Evolutionary conservation across 257 asterid genomes (phyloP).

Genomic region (Nyctanthes arbortristis): DNA sequence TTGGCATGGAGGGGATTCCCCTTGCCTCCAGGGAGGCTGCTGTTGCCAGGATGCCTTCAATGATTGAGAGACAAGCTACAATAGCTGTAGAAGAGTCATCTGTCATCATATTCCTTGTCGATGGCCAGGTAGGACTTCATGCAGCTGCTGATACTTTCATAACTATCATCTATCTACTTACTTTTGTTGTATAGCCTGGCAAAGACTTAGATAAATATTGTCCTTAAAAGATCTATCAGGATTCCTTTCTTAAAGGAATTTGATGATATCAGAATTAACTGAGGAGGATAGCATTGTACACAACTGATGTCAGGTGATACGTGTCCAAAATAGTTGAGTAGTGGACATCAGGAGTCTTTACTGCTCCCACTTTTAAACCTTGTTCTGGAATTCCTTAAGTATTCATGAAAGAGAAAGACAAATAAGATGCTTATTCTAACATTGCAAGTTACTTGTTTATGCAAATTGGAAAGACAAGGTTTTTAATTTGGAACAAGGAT

Average conservation of each 20-base stretch:
- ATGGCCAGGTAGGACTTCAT: slow-evolving; percentile 78
- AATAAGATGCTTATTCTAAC: neutral
- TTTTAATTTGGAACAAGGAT: neutral
- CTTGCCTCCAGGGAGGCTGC: slow-evolving; percentile 96
- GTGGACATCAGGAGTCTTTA: neutral
- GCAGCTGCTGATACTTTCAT: slow-evolving; percentile 7
- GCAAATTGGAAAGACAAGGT: neutral
- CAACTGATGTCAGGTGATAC: neutral
- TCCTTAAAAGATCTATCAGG: slow-evolving; percentile 8
- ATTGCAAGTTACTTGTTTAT: neutral
- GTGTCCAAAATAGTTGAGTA: neutral
- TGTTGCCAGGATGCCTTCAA: slow-evolving; percentile 90
- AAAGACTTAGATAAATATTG: neutral
- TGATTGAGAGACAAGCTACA: slow-evolving; percentile 92
- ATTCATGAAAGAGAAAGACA: neutral
- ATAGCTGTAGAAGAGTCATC: slow-evolving; percentile 90
- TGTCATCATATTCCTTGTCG: slow-evolving; percentile 87
- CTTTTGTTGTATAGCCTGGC: neutral
- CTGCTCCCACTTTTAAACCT: neutral
- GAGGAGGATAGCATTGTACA: slow-evolving; percentile 3
- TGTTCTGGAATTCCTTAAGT: neutral
- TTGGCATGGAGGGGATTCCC: slow-evolving; percentile 98
- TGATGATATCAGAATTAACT: slow-evolving; percentile 19
- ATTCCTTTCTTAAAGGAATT: neutral
- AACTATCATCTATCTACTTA: neutral